phyloP scores from a whole-genome alignment of 2,329 filamentous ascomycete genomes.

The Dactylellina cionopaga region DNA sequence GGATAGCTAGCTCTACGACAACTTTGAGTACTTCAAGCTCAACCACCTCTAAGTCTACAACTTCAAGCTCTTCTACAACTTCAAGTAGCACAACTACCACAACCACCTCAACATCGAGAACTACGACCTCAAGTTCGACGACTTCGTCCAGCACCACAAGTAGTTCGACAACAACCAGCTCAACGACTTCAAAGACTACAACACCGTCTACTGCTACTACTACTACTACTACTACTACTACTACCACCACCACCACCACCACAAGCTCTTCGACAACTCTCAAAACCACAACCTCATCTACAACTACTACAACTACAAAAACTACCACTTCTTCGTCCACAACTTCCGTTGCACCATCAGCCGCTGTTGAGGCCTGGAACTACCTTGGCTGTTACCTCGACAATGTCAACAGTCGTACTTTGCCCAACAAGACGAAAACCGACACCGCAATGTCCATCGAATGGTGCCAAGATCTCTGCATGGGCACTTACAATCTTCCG shows the following conservation, averaged over 20 bases:
- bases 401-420: slow-evolving; percentile 17
- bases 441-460: slow-evolving; percentile 25
- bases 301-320: neutral
- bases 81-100: slow-evolving; percentile 2
- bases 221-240: neutral
- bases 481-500: slow-evolving; percentile 33
- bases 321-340: neutral
- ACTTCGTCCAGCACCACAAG: neutral
- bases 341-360: neutral
- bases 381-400: slow-evolving; percentile 30
- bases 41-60: neutral
- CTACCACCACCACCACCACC: neutral
- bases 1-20: neutral
- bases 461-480: slow-evolving; percentile 27
- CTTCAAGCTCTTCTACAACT: neutral
- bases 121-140: slow-evolving; percentile 6
- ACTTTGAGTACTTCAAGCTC: neutral
- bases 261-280: neutral
- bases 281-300: neutral
- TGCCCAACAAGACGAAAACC: slow-evolving; percentile 32
- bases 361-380: slow-evolving; percentile 5
- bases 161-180: neutral
- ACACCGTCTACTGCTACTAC: neutral
- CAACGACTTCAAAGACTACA: slow-evolving; percentile 7
- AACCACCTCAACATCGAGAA: neutral